Percentiles rank a stretch among this genome's conserved stretches.
These are phyloP conservation scores for Capillidium heterosporum DNA, from an alignment of 371 early-diverging fungal genomes.

Conservation along the genomic window DNA sequence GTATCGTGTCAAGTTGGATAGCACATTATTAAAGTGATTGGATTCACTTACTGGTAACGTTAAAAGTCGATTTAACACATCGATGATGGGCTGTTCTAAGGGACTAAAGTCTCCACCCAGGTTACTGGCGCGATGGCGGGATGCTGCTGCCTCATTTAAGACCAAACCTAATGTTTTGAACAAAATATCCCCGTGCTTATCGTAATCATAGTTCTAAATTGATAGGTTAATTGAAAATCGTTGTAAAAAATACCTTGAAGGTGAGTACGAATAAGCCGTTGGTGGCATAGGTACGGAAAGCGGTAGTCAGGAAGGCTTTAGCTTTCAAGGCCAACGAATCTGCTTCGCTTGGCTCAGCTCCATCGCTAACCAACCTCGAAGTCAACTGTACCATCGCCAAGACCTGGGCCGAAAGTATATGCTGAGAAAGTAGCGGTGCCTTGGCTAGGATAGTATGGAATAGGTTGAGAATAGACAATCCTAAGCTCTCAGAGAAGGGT, in stretches of 20 bases:
- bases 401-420: background rate
- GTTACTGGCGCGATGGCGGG: too few relatives aligned
- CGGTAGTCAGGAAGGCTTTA: background rate
- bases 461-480: background rate
- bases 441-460: background rate
- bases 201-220: background rate
- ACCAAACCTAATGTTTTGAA: background rate
- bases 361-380: too few relatives aligned
- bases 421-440: background rate
- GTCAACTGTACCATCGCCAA: background rate
- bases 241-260: background rate
- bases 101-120: background rate
- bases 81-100: background rate
- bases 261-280: slow-evolving; percentile 1
- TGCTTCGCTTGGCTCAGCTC: background rate
- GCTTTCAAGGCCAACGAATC: background rate
- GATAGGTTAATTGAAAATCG: too few relatives aligned
- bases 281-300: background rate
- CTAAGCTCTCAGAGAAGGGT: background rate
- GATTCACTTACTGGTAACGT: background rate
- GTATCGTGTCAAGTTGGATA: background rate
- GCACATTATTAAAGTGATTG: background rate
- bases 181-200: background rate
- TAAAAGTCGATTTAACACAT: background rate
- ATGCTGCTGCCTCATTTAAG: background rate